Conservation (phyloP, 352 stramenopile genomes). For the Phytopythium litorale region DNA sequence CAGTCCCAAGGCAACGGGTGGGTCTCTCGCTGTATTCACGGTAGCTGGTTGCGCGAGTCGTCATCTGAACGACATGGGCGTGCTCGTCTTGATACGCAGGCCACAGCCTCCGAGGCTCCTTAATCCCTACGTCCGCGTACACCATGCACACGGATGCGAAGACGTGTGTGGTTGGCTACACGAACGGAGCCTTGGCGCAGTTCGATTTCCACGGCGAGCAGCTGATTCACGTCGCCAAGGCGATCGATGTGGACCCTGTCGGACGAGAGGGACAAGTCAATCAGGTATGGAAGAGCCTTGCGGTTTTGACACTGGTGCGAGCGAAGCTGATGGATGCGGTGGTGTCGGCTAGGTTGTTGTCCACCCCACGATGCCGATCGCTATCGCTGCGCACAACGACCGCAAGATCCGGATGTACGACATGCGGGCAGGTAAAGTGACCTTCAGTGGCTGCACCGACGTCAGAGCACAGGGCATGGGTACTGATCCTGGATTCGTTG, state of each 20-base stretch:
- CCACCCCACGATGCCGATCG: constrained; percentile 82
- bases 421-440: constrained; percentile 54
- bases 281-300: constrained; percentile 28
- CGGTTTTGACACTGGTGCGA: not conserved
- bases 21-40: not conserved
- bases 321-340: not conserved
- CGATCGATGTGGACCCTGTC: constrained; percentile 61
- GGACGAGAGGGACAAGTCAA: constrained; percentile 75
- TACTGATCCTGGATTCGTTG: not conserved
- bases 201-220: constrained; percentile 79
- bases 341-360: constrained; percentile 36
- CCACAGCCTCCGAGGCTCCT: constrained; percentile 42
- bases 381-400: constrained; percentile 80
- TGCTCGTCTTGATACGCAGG: constrained; percentile 10
- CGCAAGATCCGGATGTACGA: constrained; percentile 85
- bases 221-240: constrained; percentile 65
- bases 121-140: constrained; percentile 73
- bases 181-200: constrained; percentile 58
- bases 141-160: constrained; percentile 73
- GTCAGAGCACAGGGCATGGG: not conserved
- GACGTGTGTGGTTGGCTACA: constrained; percentile 78
- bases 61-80: not conserved
- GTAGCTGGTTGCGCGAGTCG: not conserved
- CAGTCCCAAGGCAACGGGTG: constrained; percentile 50
- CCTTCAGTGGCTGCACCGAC: not conserved